Base-by-base conservation (phyloP, 2,329 filamentous ascomycete species). In the Colletotrichum sansevieriae region DNA sequence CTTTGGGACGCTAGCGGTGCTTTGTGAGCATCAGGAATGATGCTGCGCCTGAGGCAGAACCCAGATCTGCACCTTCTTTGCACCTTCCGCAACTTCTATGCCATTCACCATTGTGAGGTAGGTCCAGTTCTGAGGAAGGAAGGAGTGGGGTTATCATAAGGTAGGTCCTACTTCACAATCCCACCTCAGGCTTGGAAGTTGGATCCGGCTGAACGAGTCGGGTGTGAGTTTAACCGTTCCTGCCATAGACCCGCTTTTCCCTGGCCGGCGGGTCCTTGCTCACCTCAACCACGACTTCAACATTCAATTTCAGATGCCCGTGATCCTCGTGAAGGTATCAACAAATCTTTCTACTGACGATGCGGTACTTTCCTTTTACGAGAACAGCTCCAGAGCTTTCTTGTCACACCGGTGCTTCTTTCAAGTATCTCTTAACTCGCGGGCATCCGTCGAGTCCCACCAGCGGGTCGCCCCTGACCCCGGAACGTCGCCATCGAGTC, bases 201-300 rank as follows among this genome's bases (percentile, higher is more conserved):
- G 22, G 44, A 35, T 25, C 35, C 8, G 12, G 37, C 59, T 51
- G 25, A 11, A 12, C 15, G 46, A 51, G 49, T 33, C 43, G 58
- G 58, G 58, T 33, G 33, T 37, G n/a, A 9, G 5, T 54, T 22
- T 20, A 33, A 12, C 11, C 11, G n/a, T 29, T 35, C 6, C 49
- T 62, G 47, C 59, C 47, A 29, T 2, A 20, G 59, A 15, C 29
- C 60, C 60, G 39, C 41, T 9, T 57, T 63, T 63, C 44, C 29
- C 56, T 12, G 11, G 39, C 10, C 37, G 29, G 49, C 20, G 47
- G 49, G 39, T 57, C 51, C 41, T 20, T n/a, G 22, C 15, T 63
- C 41, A 15, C n/a, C 41, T 44, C 51, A 55, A 49, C 25, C 51
- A 13, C 60, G 22, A 25, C 41, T 56, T 56, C 60, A 49, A 29